phyloP scores from a whole-genome alignment of 2,329 filamentous ascomycete species.

The Drechslerella dactyloides region DNA sequence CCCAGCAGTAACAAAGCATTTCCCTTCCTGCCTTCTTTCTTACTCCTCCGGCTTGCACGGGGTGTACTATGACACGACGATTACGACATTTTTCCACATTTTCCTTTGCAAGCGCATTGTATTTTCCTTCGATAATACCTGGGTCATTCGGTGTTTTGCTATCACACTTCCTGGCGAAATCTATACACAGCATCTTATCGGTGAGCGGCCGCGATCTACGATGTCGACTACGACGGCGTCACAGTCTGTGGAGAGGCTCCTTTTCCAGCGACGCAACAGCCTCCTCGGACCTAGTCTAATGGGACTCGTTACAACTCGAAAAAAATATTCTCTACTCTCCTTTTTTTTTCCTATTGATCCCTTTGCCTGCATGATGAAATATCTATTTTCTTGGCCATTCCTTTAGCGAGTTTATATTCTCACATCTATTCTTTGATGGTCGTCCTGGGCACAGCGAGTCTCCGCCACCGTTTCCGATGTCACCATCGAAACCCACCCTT shows the following conservation, averaged over 20 bases:
- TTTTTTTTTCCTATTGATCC: constrained; percentile 27
- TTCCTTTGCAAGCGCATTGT: constrained; percentile 40
- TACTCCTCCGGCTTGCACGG: constrained; percentile 32
- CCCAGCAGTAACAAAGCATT: constrained; percentile 28
- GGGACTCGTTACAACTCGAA: neutral
- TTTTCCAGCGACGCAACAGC: constrained; percentile 29
- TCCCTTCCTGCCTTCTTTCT: constrained; percentile 47
- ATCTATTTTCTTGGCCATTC: constrained; percentile 39
- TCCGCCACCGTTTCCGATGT: constrained; percentile 34
- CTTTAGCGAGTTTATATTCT: constrained; percentile 46
- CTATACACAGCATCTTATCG: constrained; percentile 57
- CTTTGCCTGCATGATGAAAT: constrained; percentile 17
- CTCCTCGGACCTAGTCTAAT: constrained; percentile 57
- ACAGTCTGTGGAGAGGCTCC: constrained; percentile 22
- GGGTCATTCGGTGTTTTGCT: constrained; percentile 48
- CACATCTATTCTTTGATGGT: constrained; percentile 17
- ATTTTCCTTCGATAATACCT: constrained; percentile 44
- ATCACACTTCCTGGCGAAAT: constrained; percentile 48
- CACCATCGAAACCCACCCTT: constrained; percentile 7
- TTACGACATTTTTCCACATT: constrained; percentile 48
- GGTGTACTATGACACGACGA: constrained; percentile 45
- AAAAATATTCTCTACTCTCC: constrained; percentile 7
- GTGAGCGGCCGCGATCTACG: constrained; percentile 43
- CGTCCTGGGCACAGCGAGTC: constrained; percentile 19
- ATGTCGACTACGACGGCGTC: neutral